phyloP scores from a whole-genome alignment of 441 rosid genomes.

The Adansonia madagascariensis region DNA sequence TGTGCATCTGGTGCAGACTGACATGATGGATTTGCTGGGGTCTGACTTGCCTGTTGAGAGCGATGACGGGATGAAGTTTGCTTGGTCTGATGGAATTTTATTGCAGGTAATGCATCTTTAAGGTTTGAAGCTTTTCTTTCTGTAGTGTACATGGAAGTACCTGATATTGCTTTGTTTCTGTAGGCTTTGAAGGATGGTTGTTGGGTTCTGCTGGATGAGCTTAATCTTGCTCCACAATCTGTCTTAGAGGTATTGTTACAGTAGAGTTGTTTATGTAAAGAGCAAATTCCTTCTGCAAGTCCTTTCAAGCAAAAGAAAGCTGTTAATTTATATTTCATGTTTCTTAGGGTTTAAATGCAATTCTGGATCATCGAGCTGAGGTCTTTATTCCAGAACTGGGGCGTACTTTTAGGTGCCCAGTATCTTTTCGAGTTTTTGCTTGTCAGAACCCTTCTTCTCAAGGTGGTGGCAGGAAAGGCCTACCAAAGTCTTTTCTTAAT shows the following conservation, averaged over 20 bases:
- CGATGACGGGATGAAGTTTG: conserved; percentile 90
- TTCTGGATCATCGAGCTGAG: conserved; percentile 97
- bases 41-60: conserved; percentile 94
- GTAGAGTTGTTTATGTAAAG: conserved; percentile 10
- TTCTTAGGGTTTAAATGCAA: conserved; percentile 91
- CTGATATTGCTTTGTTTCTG: conserved; percentile 15
- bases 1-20: conserved; percentile 70
- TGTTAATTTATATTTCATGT: conserved; percentile 22
- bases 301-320: conserved; percentile 18
- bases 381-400: conserved; percentile 96
- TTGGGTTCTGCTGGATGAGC: conserved; percentile 98
- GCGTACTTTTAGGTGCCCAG: conserved; percentile 77
- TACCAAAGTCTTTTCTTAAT: conserved; percentile 96
- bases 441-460: conserved; percentile 99
- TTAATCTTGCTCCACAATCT: conserved; percentile 99
- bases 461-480: conserved; percentile 99
- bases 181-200: conserved; percentile 97
- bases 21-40: conserved; percentile 98
- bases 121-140: conserved; percentile 15
- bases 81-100: conserved; percentile 98
- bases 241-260: conserved; percentile 71
- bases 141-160: conserved; percentile 11
- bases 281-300: conserved; percentile 3
- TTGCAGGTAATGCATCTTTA: conserved; percentile 63
- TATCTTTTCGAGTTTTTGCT: conserved; percentile 90